Evolutionary conservation across 306 rosid genomes (phyloP).

Genomic region (Canavalia ensiformis): DNA sequence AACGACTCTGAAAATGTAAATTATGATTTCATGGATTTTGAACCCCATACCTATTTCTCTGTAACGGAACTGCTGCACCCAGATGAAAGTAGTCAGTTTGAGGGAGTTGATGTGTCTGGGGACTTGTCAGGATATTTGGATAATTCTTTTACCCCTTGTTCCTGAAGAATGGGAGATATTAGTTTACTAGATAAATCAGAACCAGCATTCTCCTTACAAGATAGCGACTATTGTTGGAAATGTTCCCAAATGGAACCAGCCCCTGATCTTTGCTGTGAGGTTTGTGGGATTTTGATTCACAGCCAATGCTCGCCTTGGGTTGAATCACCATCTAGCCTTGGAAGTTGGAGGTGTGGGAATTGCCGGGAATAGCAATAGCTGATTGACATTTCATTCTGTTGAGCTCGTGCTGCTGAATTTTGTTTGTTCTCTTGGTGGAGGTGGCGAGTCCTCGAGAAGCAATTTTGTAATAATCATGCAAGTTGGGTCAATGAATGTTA

Average conservation of each 20-base stretch:
- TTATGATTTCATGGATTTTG: slow-evolving; percentile 67
- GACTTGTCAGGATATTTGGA: slow-evolving; percentile 60
- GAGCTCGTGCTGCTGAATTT: slow-evolving; percentile 38
- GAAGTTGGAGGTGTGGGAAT: slow-evolving; percentile 74
- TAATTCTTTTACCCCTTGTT: slow-evolving; percentile 43
- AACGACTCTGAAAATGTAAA: slow-evolving; percentile 59
- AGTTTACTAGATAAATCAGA: slow-evolving; percentile 41
- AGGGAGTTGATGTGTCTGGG: slow-evolving; percentile 61
- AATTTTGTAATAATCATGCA: slow-evolving; percentile 1
- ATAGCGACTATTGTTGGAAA: slow-evolving; percentile 40
- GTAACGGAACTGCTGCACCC: slow-evolving; percentile 74
- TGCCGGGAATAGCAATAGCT: slow-evolving; percentile 85
- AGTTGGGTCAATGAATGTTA: slow-evolving; percentile 1
- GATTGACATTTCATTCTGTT: slow-evolving; percentile 18
- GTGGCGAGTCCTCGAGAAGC: slow-evolving; percentile 7
- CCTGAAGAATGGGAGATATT: slow-evolving; percentile 52
- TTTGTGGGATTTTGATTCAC: slow-evolving; percentile 77
- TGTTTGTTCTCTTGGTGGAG: slow-evolving; percentile 31
- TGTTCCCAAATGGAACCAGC: slow-evolving; percentile 69
- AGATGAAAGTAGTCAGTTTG: slow-evolving; percentile 59
- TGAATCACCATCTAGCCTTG: slow-evolving; percentile 53
- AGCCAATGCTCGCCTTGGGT: slow-evolving; percentile 75
- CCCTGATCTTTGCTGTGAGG: slow-evolving; percentile 79
- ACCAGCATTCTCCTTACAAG: slow-evolving; percentile 47
- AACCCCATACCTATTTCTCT: slow-evolving; percentile 84